Base-by-base conservation (phyloP, 2,329 filamentous ascomycete genomes). In the Epichloe aotearoae region DNA sequence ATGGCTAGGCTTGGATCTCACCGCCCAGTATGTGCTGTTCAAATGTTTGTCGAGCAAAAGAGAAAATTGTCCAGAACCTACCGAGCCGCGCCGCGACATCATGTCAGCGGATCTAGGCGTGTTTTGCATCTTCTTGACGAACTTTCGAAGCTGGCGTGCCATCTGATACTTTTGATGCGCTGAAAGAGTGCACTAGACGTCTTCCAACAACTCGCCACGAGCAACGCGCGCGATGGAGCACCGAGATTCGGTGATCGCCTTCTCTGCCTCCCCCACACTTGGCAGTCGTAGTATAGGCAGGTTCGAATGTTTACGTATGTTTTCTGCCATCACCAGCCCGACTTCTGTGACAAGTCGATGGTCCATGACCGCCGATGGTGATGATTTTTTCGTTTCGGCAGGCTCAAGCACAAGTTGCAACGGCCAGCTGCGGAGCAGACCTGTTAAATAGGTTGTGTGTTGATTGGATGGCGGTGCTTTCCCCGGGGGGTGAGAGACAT, bases 1-100 rank as follows among this genome's bases (percentile, higher is more conserved):
- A 33, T 56, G 49, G 5, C 39, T 55, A 1, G 58, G 55, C 4
- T 38, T 5, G 11, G n/a, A 15, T 5, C 58, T 57, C 12, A 66
- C 56, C 1, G 59, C 58, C 54, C 61, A 66, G 50, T 64, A 61
- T 1, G 61, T 64, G 38, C 58, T 59, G 0, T 52, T 52, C 12
- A 52, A 49, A 38, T 64, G 61, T 46, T 59, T 59, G 44, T 66
- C 62, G 5, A 64, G 46, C 4, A 65, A 41, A 3, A 66, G 49
- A 5, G 54, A 58, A 46, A 56, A 60, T 7, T 41, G 17, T 6
- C 55, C 56, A 3, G 54, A 49, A 3, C 30, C n/a, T 2, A 52
- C 57, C 5, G 60, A 57, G 8, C 61, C 56, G n/a, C 61, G 37
- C n/a, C 41, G 20, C 5, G 34, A 40, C 17, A 30, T 30, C 37